Evolutionary conservation across 202 grass and related monocot genomes (phyloP), one percentile per base, ranked within the genome.

Genomic region (Cymbopogon flexuosus): DNA sequence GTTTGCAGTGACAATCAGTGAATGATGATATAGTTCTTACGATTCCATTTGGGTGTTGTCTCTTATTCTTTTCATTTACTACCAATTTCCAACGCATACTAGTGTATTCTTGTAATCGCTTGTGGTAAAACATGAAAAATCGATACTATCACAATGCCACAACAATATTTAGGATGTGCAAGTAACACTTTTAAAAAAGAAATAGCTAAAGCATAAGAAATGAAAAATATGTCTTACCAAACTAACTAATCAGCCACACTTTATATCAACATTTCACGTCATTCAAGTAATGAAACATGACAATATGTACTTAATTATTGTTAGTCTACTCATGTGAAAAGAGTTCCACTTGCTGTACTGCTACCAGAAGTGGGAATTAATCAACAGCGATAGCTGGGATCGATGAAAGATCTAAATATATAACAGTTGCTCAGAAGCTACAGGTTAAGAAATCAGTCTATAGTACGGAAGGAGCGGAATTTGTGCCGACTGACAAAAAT

Each of bases 341-440:
- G 73, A 57, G 52, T 47, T 83, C 88, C 74, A 86, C 79, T 86
- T 86, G 67, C n/a, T 86, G 79, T 57, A 86, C 62, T 79, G 23
- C 68, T 75, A 76, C 18, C 70, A 86, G 62, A 83, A 85, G 67
- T 63, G 73, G 73, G 73, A 81, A 85, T 78, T 89, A 86, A 89
- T 82, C 78, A 89, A 74, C 61, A 89, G 31, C 33, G 72, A 40
- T 19, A 83, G 79, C 62, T 64, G 69, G n/a, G 74, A 82, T 69
- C 18, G 36, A 62, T 74, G 61, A 35, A 77, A 78, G 41, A 73
- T 24, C 66, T 54, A 58, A 52, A 64, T 0, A 62, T 60, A 19
- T 27, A 19, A 10, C 12, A 73, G 51, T 42, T 45, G 73, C 27
- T 65, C 64, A 88, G 24, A 82, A 78, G 58, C 73, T 58, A 72